Conservation (phyloP, 2,329 filamentous ascomycete species). For the Colletotrichum tropicale region DNA sequence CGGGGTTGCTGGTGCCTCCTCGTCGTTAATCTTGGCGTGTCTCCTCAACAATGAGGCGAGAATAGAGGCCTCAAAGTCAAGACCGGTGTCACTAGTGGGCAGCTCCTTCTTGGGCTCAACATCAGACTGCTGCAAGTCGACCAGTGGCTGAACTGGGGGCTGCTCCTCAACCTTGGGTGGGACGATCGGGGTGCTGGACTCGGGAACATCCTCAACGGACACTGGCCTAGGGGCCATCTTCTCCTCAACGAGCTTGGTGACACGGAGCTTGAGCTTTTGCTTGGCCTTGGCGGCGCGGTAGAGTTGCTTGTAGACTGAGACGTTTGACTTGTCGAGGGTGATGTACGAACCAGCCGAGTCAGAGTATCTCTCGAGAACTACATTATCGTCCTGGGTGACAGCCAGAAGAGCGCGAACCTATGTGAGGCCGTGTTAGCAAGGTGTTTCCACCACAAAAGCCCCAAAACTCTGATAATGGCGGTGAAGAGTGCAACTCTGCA, state of each 20-base stretch:
- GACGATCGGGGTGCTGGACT: conserved; percentile 28
- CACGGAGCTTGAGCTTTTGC: conserved; percentile 90
- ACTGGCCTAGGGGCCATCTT: conserved; percentile 43
- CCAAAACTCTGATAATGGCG: not conserved
- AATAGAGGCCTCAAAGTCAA: conserved; percentile 22
- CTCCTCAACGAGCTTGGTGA: conserved; percentile 48
- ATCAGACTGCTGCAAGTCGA: conserved; percentile 28
- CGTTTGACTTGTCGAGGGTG: conserved; percentile 76
- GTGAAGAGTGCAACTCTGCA: not conserved
- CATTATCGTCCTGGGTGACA: conserved; percentile 65
- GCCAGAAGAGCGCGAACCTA: conserved; percentile 74
- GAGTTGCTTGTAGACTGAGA: conserved; percentile 92
- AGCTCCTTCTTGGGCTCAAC: conserved; percentile 15
- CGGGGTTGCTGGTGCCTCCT: not conserved
- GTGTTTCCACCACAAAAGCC: not conserved
- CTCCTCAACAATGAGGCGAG: conserved; percentile 19
- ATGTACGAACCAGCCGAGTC: conserved; percentile 88
- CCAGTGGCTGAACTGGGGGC: not conserved
- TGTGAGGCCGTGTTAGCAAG: conserved; percentile 2
- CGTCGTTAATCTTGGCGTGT: conserved; percentile 18
- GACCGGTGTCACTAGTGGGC: conserved; percentile 15
- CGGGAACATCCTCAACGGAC: conserved; percentile 56
- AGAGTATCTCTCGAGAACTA: conserved; percentile 89
- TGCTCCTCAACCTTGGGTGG: conserved; percentile 24
- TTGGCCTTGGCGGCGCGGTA: conserved; percentile 97